Evolutionary conservation across 352 stramenopile species (phyloP).

Genomic region (Phytophthora megakarya): DNA sequence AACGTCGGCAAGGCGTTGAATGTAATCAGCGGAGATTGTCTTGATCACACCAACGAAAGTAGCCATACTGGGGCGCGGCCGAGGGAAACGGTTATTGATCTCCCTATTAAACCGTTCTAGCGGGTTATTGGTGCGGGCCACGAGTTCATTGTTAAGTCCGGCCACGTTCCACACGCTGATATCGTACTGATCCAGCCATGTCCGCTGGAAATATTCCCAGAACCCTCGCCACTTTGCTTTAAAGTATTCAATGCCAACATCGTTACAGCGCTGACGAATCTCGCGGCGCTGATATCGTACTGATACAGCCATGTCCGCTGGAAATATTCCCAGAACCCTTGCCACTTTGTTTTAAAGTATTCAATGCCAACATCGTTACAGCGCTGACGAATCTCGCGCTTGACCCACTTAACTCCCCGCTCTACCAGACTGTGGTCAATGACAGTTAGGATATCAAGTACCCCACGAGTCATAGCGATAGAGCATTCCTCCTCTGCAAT

Average conservation of each 20-base stretch:
- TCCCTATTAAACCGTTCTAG: constrained; percentile 18
- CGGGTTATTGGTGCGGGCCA: constrained; percentile 12
- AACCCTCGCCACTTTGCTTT: background rate
- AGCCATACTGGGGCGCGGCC: background rate
- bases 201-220: constrained; percentile 8
- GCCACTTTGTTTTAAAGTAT: constrained; percentile 11
- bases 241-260: background rate
- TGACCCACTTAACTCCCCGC: background rate
- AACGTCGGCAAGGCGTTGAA: constrained; percentile 1
- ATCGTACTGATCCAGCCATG: constrained; percentile 5
- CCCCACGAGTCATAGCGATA: background rate
- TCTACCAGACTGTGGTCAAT: background rate
- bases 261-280: background rate
- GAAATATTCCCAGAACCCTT: background rate
- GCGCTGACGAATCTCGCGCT: constrained; percentile 5
- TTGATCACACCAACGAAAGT: constrained; percentile 5
- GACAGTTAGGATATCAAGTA: background rate
- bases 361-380: background rate
- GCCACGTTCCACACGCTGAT: constrained; percentile 3
- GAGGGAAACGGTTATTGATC: background rate
- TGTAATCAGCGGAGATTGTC: constrained; percentile 1
- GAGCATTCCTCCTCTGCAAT: background rate
- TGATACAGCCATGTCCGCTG: constrained; percentile 4
- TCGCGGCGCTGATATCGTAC: constrained; percentile 5
- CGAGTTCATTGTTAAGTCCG: background rate